Base-by-base conservation (phyloP, 306 rosid species). In the Trichosanthes cucumerina region DNA sequence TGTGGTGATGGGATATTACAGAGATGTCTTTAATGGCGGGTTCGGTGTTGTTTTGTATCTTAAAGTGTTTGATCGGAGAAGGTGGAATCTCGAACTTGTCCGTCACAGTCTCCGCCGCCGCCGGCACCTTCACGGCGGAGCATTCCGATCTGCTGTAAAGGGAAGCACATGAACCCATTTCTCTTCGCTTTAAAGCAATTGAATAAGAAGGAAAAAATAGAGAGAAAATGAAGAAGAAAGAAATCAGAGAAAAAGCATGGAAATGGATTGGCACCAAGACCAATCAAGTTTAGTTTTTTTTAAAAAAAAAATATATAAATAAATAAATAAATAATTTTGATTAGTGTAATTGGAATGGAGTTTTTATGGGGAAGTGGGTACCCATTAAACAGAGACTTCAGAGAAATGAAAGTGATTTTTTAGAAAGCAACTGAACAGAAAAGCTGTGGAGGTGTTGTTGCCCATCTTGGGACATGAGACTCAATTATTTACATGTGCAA, bases 101-200 rank as follows among this genome's bases (percentile, higher is more conserved):
- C 6, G 21, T 46, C 15, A 15, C 12, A 46, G 77, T 13, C 36
- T 14, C 41, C 11, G 13, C 23, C 41, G 58, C 21, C 36, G 36
- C 23, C 77, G 39, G 14, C 11, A 12, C 2, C 41, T 71, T 71
- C 23, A 71, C 77, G 58, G 58, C 39, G 57, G 77, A 70, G 56
- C 56, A 43, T 31, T 44, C 77, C 23, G 77, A 26, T 71, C 7
- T 15, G 34, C 23, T 46, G 58, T 16, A 24, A 46, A 46, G 13
- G 41, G 77, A 71, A 71, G 58, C 58, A 3, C 77, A 71, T 24
- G 77, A 23, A 26, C 77, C 77, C 77, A 71, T 71, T 47, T 23
- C 13, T 44, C 10, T 9, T 66, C 4, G 11, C 75, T 68, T 38
- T n/a, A 41, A 68, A 70, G 33, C 31, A 68, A n/a, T 12, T 18